These are phyloP conservation scores for Fusarium concolor DNA, from an alignment of 2,329 filamentous ascomycete species.

Conservation along the genomic window DNA sequence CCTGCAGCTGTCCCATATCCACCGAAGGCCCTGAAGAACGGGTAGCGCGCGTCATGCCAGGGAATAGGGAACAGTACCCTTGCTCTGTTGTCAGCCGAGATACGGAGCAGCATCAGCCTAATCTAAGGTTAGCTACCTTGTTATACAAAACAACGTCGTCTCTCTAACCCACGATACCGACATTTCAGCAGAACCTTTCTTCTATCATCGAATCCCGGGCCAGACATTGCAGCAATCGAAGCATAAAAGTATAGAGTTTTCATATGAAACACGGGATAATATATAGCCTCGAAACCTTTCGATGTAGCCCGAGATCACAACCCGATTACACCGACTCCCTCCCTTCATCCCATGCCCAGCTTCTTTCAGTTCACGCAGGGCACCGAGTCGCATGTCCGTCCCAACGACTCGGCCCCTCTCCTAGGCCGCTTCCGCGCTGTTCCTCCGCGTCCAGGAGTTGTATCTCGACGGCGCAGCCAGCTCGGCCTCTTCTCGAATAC, in stretches of 20 bases:
- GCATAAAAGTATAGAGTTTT: not conserved
- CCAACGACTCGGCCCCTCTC: conserved; percentile 68
- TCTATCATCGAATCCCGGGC: not conserved
- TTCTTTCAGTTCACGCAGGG: conserved; percentile 77
- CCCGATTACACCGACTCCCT: conserved; percentile 23
- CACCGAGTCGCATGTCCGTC: conserved; percentile 66
- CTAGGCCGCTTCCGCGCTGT: conserved; percentile 75
- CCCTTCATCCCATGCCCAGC: conserved; percentile 63
- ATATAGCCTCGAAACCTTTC: too few species aligned
- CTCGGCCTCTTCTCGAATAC: conserved; percentile 55
- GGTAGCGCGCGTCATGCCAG: conserved; percentile 31
- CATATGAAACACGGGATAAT: too few species aligned
- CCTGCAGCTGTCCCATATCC: conserved; percentile 18
- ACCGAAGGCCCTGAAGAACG: conserved; percentile 20
- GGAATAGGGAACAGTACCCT: conserved; percentile 29
- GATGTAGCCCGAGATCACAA: conserved; percentile 34
- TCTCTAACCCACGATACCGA: conserved; percentile 15
- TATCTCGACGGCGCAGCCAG: conserved; percentile 49
- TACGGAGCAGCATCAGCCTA: conserved; percentile 16
- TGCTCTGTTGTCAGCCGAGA: conserved; percentile 33
- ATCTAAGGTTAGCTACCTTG: not conserved
- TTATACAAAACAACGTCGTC: conserved; percentile 27
- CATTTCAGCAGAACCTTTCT: conserved; percentile 5
- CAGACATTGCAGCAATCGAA: not conserved
- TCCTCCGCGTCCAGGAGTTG: conserved; percentile 55